A percentile compares a stretch with the other conserved stretches of the same genome.
These are phyloP conservation scores for Henningerozyma blattae DNA, from an alignment of 805 yeast genomes.

Conservation along the genomic window DNA sequence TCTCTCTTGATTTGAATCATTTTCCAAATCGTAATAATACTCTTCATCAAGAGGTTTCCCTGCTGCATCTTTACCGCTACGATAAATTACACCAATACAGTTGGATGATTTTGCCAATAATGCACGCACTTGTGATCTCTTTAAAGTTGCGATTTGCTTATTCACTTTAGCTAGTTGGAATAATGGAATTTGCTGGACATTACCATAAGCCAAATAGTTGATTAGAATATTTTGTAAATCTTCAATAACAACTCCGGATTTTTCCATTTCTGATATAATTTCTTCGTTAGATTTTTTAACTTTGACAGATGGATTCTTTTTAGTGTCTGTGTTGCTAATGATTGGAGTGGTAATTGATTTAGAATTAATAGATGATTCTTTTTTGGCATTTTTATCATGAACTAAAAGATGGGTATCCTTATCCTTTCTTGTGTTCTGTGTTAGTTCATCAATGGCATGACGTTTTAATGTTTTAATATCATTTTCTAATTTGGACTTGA, in stretches of 20 bases:
- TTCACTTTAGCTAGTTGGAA: constrained; percentile 53
- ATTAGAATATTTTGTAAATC: constrained; percentile 55
- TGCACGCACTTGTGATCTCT: constrained; percentile 34
- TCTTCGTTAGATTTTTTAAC: constrained; percentile 2
- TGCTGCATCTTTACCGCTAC: constrained; percentile 92
- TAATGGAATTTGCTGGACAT: constrained; percentile 81
- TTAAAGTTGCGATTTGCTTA: constrained; percentile 36
- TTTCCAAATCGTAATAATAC: constrained; percentile 79
- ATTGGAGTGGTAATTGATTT: too few species aligned
- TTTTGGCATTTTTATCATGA: too few species aligned
- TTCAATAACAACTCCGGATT: constrained; percentile 29
- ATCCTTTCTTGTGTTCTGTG: too few species aligned
- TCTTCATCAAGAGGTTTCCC: constrained; percentile 92
- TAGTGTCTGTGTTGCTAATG: too few species aligned
- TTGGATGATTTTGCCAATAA: constrained; percentile 30
- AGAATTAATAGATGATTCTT: too few species aligned
- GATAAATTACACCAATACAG: constrained; percentile 78
- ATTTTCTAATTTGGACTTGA: too few species aligned
- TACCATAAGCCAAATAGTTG: constrained; percentile 83
- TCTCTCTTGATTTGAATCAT: constrained; percentile 64
- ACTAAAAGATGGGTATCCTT: too few species aligned
- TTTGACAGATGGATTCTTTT: too few species aligned
- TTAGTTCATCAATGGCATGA: too few species aligned
- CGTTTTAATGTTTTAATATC: too few species aligned
- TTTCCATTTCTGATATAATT: constrained; percentile 2